These are phyloP conservation scores for Epichloe sp. DNA, from an alignment of 2,329 filamentous ascomycete genomes.

Conservation along the genomic window DNA sequence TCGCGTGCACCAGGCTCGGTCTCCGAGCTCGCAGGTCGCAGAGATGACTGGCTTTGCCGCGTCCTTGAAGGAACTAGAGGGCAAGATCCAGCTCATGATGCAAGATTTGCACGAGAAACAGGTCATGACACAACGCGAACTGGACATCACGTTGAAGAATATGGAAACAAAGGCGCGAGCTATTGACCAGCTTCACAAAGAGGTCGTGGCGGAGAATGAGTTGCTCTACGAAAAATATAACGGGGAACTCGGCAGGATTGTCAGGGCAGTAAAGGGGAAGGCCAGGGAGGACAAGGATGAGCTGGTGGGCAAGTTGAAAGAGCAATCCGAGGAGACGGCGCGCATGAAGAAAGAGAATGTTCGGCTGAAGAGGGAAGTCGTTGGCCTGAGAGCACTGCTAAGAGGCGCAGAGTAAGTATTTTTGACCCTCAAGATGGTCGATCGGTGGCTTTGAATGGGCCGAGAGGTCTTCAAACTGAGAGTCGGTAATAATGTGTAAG, in stretches of 20 bases:
- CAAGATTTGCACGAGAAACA: conserved; percentile 49
- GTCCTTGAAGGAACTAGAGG: conserved; percentile 54
- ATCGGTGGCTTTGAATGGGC: conserved; percentile 3
- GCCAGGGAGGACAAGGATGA: conserved; percentile 70
- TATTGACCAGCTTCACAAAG: conserved; percentile 79
- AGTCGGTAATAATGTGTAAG: neutral
- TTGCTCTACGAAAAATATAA: conserved; percentile 87
- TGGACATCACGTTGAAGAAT: conserved; percentile 58
- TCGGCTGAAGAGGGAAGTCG: conserved; percentile 68
- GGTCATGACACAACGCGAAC: conserved; percentile 51
- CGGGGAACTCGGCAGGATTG: conserved; percentile 72
- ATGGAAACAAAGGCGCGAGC: conserved; percentile 67
- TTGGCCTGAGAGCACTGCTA: conserved; percentile 48
- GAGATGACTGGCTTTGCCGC: conserved; percentile 21
- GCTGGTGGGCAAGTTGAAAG: conserved; percentile 55
- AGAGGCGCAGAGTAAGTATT: conserved; percentile 28
- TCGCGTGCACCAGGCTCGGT: conserved; percentile 27
- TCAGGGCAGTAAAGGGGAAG: conserved; percentile 59
- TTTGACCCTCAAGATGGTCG: conserved; percentile 12
- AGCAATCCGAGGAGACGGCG: conserved; percentile 63
- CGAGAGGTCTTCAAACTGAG: neutral
- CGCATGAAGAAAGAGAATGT: conserved; percentile 76
- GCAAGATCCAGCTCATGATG: conserved; percentile 46
- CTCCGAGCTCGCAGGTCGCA: conserved; percentile 14
- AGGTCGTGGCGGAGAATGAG: conserved; percentile 82